Evolutionary conservation across 1,284 basidiomycete species (phyloP).

Genomic region (Apiotrichum veenhuisii): DNA sequence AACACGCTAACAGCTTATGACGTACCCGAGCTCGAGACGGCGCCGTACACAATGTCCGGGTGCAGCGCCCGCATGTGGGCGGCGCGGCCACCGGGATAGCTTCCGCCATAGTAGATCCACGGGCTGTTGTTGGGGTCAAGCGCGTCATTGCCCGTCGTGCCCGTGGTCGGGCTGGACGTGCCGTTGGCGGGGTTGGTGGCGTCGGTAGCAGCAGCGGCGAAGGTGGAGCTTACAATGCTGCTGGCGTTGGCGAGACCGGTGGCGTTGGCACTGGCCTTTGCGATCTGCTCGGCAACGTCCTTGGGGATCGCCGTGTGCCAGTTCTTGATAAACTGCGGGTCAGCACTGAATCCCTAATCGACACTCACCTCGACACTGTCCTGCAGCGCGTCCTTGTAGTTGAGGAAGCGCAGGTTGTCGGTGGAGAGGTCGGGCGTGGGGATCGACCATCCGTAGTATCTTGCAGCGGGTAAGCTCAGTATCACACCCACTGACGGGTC

Average conservation of each 20-base stretch:
- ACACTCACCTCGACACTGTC: conserved; percentile 63
- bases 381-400: conserved; percentile 79
- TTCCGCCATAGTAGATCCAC: conserved; percentile 88
- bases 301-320: conserved; percentile 57
- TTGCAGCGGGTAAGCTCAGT: background rate
- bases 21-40: conserved; percentile 77
- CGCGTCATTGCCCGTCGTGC: conserved; percentile 62
- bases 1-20: background rate
- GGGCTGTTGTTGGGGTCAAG: conserved; percentile 55
- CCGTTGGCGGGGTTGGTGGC: too few species aligned
- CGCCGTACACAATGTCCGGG: conserved; percentile 84
- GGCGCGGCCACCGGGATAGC: conserved; percentile 82
- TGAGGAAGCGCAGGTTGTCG: conserved; percentile 74
- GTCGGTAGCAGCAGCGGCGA: too few species aligned
- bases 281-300: conserved; percentile 19
- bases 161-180: conserved; percentile 41
- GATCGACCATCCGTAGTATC: conserved; percentile 62
- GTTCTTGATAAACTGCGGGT: conserved; percentile 67
- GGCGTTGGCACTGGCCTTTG: too few species aligned
- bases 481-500: background rate
- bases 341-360: too few species aligned
- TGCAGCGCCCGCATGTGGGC: conserved; percentile 75
- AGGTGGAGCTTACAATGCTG: too few species aligned
- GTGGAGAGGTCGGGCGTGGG: conserved; percentile 67
- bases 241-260: too few species aligned